phyloP scores from a whole-genome alignment of 2,329 filamentous ascomycete genomes.

The Phoma sp. region DNA sequence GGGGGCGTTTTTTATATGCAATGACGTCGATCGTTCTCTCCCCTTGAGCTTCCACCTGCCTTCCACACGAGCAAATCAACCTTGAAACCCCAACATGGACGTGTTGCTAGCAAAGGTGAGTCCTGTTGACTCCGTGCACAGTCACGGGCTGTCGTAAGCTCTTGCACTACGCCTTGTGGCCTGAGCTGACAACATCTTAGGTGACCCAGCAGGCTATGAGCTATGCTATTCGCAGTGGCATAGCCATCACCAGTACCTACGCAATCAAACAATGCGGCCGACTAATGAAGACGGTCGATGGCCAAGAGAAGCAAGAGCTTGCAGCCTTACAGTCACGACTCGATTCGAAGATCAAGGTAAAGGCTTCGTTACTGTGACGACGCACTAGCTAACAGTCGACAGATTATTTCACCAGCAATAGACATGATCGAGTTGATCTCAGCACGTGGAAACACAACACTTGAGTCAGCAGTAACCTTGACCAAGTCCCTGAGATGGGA shows the following conservation, averaged over 20 bases:
- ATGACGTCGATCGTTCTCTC: conserved; percentile 8
- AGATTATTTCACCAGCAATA: conserved; percentile 89
- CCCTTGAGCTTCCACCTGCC: not conserved
- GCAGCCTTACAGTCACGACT: conserved; percentile 73
- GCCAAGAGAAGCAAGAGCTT: conserved; percentile 75
- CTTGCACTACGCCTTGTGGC: not conserved
- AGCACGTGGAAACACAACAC: conserved; percentile 75
- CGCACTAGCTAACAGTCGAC: conserved; percentile 5
- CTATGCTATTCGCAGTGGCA: conserved; percentile 85
- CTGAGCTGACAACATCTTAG: conserved; percentile 48
- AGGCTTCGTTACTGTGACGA: conserved; percentile 22
- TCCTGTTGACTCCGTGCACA: conserved; percentile 8
- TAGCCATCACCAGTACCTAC: conserved; percentile 83
- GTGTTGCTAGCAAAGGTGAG: conserved; percentile 66
- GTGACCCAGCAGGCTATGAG: conserved; percentile 83
- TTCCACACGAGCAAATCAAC: not conserved
- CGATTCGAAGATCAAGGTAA: conserved; percentile 82
- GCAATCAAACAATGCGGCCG: conserved; percentile 82
- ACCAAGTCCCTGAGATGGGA: conserved; percentile 84
- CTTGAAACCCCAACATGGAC: conserved; percentile 67
- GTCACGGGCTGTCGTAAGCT: not conserved
- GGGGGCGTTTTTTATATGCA: not conserved
- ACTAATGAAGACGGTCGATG: conserved; percentile 67
- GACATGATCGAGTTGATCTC: conserved; percentile 91
- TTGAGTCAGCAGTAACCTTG: conserved; percentile 84